These are phyloP conservation scores for Cryphonectria nitschkei DNA, from an alignment of 2,329 filamentous ascomycete genomes.

Conservation along the genomic window DNA sequence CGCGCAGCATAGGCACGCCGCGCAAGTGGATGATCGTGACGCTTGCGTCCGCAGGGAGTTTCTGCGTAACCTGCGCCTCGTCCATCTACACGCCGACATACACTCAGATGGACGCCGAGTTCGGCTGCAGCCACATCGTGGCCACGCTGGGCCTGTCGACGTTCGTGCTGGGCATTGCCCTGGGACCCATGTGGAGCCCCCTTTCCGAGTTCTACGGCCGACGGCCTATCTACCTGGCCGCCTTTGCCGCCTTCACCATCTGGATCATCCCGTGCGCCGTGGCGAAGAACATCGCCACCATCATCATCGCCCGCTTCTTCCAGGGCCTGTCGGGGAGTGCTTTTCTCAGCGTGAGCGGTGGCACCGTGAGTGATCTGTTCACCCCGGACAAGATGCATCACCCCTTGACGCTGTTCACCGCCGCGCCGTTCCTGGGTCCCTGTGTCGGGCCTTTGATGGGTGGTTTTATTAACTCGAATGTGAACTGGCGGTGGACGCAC, in stretches of 20 bases:
- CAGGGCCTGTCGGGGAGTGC: conserved; percentile 72
- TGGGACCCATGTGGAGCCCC: conserved; percentile 67
- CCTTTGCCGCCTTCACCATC: conserved; percentile 75
- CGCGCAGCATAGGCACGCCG: conserved; percentile 66
- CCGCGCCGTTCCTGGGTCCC: conserved; percentile 66
- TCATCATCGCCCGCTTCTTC: conserved; percentile 79
- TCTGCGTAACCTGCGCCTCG: conserved; percentile 86
- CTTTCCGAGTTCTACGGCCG: conserved; percentile 81
- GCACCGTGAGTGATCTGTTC: conserved; percentile 84
- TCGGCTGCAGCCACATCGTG: conserved; percentile 70
- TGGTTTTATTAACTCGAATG: conserved; percentile 80
- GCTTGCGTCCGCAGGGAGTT: conserved; percentile 73
- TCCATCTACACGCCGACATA: conserved; percentile 92
- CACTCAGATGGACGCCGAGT: conserved; percentile 73
- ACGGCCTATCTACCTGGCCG: conserved; percentile 76
- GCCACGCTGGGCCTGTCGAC: conserved; percentile 80
- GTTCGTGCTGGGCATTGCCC: conserved; percentile 76
- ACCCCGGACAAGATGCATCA: conserved; percentile 67
- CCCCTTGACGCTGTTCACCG: conserved; percentile 82
- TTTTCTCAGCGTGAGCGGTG: conserved; percentile 76
- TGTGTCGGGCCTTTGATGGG: conserved; percentile 65
- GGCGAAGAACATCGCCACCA: conserved; percentile 78
- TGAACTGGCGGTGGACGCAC: conserved; percentile 80
- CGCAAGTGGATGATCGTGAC: conserved; percentile 80
- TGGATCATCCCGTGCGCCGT: conserved; percentile 83